Evolutionary conservation across 2,329 filamentous ascomycete species (phyloP).

Genomic region (Hymenoscyphus fraxineus): DNA sequence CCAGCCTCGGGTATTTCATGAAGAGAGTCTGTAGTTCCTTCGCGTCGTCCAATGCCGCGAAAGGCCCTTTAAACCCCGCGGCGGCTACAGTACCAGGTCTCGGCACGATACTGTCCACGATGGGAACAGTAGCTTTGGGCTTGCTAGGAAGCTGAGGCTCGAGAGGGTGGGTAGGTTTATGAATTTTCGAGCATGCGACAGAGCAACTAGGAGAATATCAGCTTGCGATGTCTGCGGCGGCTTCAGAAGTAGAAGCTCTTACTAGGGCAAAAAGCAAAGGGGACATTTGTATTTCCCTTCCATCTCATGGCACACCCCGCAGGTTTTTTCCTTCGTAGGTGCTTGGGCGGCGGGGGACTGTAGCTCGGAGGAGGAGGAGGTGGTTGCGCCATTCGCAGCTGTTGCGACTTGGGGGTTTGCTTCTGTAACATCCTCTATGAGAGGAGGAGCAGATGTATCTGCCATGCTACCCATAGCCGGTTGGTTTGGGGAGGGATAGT

Average conservation of each 20-base stretch:
- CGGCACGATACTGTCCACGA: constrained; percentile 8
- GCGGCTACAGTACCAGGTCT: constrained; percentile 28
- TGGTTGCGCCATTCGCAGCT: background rate
- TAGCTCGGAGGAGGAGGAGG: background rate
- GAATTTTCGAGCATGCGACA: constrained; percentile 51
- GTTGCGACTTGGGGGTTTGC: background rate
- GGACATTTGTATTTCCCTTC: constrained; percentile 61
- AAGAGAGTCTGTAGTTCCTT: constrained; percentile 50
- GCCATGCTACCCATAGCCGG: background rate
- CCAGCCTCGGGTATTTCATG: constrained; percentile 49
- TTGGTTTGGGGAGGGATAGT: background rate
- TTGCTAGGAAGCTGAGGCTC: constrained; percentile 16
- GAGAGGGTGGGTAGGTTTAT: constrained; percentile 39
- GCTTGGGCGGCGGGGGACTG: background rate
- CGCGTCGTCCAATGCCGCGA: constrained; percentile 48
- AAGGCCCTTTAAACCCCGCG: constrained; percentile 41
- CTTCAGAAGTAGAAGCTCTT: constrained; percentile 31
- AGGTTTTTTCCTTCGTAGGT: constrained; percentile 39
- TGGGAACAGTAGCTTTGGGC: constrained; percentile 14
- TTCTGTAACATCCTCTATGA: background rate
- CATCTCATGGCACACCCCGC: constrained; percentile 50
- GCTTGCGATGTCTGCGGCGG: background rate
- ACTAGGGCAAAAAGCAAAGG: constrained; percentile 57
- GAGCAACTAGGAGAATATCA: constrained; percentile 48
- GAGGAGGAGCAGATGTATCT: background rate